A percentile compares a stretch with the other conserved stretches of the same genome.
Conservation (phyloP, 2,329 filamentous ascomycete genomes). For the Aspergillus fumigatiaffinis region DNA sequence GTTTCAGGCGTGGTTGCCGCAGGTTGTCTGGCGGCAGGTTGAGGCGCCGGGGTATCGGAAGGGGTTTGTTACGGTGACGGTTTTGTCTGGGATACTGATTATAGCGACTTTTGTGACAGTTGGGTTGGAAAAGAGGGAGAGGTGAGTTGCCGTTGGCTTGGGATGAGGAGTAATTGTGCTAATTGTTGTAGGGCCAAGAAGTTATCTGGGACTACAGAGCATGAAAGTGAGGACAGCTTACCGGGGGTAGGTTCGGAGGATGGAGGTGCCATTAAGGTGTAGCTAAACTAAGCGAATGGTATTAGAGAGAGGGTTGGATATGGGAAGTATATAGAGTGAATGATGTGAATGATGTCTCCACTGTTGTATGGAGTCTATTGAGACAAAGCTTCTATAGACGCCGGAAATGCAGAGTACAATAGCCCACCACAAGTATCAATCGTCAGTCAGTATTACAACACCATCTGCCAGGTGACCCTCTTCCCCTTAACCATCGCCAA, state of each 20-base stretch:
- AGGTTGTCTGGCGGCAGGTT: constrained; percentile 62
- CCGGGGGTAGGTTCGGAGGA: not conserved
- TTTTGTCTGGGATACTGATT: constrained; percentile 50
- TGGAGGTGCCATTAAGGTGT: not conserved
- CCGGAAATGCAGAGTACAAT: not conserved
- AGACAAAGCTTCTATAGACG: not conserved
- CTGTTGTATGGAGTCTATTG: too few species aligned
- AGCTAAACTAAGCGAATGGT: not conserved
- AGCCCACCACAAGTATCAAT: too few species aligned
- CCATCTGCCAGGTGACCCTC: constrained; percentile 42
- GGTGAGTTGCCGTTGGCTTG: not conserved
- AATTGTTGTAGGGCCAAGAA: not conserved
- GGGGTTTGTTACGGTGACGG: constrained; percentile 55
- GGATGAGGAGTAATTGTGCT: not conserved
- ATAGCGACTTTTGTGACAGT: constrained; percentile 46
- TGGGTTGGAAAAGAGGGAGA: not conserved
- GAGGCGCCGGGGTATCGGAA: constrained; percentile 59
- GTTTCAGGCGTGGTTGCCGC: constrained; percentile 65
- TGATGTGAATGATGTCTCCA: too few species aligned
- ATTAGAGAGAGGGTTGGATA: too few species aligned
- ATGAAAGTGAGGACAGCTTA: not conserved
- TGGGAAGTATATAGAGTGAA: too few species aligned
- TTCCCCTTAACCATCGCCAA: constrained; percentile 39
- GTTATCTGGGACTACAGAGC: not conserved
- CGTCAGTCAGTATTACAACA: constrained; percentile 22